Conservation (phyloP, 345 rosid genomes). For the Moringa oleifera region DNA sequence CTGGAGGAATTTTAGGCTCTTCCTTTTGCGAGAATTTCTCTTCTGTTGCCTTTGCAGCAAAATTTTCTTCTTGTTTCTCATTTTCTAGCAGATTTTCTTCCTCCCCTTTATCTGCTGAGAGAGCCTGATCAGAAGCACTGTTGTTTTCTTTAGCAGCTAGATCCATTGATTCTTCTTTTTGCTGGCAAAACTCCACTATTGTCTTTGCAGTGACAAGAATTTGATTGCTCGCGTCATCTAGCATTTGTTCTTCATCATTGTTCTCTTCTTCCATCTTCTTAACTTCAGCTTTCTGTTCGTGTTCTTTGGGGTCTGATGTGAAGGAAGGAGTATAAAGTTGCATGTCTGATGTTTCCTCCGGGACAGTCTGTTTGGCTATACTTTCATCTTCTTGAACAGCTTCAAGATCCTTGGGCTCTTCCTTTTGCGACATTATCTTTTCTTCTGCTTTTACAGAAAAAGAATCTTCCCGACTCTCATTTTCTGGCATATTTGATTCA, state of each 20-base stretch:
- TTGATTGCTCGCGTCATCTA: conserved; percentile 11
- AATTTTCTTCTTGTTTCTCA: conserved; percentile 6
- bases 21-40: neutral
- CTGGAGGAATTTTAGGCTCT: neutral
- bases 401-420: conserved; percentile 15
- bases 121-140: conserved; percentile 1
- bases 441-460: neutral
- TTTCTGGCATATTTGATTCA: conserved; percentile 9
- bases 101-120: neutral
- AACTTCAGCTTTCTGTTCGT: conserved; percentile 16
- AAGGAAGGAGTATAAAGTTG: conserved; percentile 14
- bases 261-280: conserved; percentile 28
- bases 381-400: neutral
- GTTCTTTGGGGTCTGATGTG: conserved; percentile 10
- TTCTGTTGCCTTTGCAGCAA: conserved; percentile 4
- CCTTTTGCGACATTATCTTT: conserved; percentile 19
- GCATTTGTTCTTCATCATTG: neutral
- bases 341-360: conserved; percentile 20
- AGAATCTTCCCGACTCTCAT: conserved; percentile 16
- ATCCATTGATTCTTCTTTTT: conserved; percentile 2
- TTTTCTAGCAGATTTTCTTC: conserved; percentile 17
- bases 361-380: neutral
- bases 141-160: neutral
- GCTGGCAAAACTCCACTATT: conserved; percentile 9
- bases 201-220: conserved; percentile 1